Evolutionary conservation across 2,329 filamentous ascomycete species (phyloP).

Genomic region (Xylariaceae sp.): DNA sequence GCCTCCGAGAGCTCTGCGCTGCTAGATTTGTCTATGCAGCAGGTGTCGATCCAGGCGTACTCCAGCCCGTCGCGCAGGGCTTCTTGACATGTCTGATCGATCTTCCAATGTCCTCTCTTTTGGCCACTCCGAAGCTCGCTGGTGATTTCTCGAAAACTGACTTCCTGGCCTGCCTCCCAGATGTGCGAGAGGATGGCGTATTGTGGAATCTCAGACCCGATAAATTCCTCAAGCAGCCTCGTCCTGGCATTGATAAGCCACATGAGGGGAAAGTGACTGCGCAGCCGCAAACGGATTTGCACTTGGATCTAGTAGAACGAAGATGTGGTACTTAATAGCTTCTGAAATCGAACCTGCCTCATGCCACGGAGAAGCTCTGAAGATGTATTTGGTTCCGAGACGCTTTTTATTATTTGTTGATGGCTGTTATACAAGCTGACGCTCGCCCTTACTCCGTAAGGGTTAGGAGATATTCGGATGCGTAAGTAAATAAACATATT

Average conservation of each 20-base stretch:
- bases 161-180: background rate
- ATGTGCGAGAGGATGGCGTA: conserved; percentile 5
- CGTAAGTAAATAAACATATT: too few relatives aligned
- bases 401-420: too few relatives aligned
- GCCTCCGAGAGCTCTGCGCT: conserved; percentile 1
- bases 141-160: background rate
- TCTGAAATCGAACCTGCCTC: too few relatives aligned
- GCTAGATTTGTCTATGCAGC: conserved; percentile 3
- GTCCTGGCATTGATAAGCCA: background rate
- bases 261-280: too few relatives aligned
- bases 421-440: too few relatives aligned
- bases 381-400: too few relatives aligned
- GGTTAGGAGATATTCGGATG: too few relatives aligned
- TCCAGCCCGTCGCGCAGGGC: background rate
- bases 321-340: too few relatives aligned
- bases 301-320: too few relatives aligned
- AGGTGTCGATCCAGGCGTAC: conserved; percentile 6
- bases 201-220: background rate
- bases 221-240: background rate
- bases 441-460: too few relatives aligned
- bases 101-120: background rate
- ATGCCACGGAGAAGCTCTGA: too few relatives aligned
- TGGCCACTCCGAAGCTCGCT: background rate
- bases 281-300: too few relatives aligned
- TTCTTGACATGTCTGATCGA: background rate